A percentile compares a stretch with the other conserved stretches of the same genome.
phyloP scores from a whole-genome alignment of 2,329 filamentous ascomycete genomes.

The Penicillium sp. region DNA sequence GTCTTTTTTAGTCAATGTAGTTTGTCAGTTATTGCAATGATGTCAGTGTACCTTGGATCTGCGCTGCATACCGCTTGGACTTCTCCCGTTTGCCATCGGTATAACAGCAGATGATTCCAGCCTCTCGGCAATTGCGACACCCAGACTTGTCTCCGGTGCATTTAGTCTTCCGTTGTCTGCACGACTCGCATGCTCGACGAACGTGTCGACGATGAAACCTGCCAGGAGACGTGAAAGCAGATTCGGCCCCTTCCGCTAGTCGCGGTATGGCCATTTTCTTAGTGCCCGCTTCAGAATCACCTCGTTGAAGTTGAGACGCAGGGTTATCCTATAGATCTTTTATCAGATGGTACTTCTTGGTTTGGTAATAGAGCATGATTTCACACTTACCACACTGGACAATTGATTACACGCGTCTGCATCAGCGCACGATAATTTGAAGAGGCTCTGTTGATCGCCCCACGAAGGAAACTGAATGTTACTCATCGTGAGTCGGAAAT shows the following conservation, averaged over 20 bases:
- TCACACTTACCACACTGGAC: constrained; percentile 28
- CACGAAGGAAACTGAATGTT: constrained; percentile 30
- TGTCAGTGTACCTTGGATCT: background rate
- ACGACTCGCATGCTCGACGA: constrained; percentile 47
- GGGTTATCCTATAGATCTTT: constrained; percentile 24
- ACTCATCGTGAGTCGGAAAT: constrained; percentile 26
- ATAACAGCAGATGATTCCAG: constrained; percentile 46
- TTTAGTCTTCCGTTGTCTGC: constrained; percentile 47
- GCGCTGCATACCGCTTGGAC: constrained; percentile 40
- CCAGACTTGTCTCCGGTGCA: constrained; percentile 47
- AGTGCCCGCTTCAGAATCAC: constrained; percentile 25
- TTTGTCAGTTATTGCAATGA: background rate
- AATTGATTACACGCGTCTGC: constrained; percentile 32
- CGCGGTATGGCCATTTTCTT: constrained; percentile 41
- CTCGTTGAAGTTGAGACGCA: constrained; percentile 20
- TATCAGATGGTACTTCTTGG: constrained; percentile 9
- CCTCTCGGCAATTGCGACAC: constrained; percentile 46
- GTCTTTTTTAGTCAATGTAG: constrained; percentile 24
- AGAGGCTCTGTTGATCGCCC: constrained; percentile 33
- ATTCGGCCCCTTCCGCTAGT: constrained; percentile 35
- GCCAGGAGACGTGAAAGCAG: constrained; percentile 34
- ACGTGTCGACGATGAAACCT: constrained; percentile 40
- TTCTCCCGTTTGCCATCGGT: constrained; percentile 49
- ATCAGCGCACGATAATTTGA: constrained; percentile 34
- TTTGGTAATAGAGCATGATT: background rate